Evolutionary conservation across 2,329 filamentous ascomycete genomes (phyloP).

Genomic region (Thielaviopsis populi): DNA sequence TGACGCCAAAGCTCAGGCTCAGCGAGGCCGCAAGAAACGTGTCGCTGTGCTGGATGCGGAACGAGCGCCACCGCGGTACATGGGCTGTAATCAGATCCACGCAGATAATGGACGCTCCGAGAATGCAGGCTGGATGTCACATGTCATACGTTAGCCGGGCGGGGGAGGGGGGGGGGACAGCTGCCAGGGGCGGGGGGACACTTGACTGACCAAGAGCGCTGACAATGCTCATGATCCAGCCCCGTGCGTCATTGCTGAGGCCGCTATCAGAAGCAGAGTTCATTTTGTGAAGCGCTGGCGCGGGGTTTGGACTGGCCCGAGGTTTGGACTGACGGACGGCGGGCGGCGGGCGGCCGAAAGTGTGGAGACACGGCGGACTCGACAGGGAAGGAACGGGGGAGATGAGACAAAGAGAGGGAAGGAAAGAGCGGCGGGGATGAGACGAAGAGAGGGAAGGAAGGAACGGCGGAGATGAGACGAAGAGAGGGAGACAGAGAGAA

Average conservation of each 20-base stretch:
- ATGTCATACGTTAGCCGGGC: not conserved
- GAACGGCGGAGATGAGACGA: not conserved
- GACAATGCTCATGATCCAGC: conserved; percentile 85
- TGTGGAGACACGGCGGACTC: not conserved
- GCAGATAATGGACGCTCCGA: conserved; percentile 74
- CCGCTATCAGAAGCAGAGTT: conserved; percentile 8
- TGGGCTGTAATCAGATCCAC: conserved; percentile 62
- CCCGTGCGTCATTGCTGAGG: conserved; percentile 67
- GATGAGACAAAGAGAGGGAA: not conserved
- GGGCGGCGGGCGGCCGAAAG: not conserved
- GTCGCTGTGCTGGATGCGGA: conserved; percentile 81
- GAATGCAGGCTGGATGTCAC: conserved; percentile 39
- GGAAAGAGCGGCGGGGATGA: not conserved
- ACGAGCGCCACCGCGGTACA: conserved; percentile 59
- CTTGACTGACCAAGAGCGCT: conserved; percentile 50
- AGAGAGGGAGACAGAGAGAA: not conserved
- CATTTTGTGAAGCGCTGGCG: not conserved
- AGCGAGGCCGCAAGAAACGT: conserved; percentile 74
- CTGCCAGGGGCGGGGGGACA: not conserved
- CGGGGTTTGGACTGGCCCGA: not conserved
- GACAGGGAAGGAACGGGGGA: not conserved
- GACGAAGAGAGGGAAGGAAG: not conserved
- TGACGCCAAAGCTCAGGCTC: conserved; percentile 87
- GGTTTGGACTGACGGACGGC: not conserved
- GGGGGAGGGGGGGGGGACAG: not conserved